These are phyloP conservation scores for Trypanosoma platydactyli DNA, from an alignment of 208 protist genomes.

Conservation along the genomic window DNA sequence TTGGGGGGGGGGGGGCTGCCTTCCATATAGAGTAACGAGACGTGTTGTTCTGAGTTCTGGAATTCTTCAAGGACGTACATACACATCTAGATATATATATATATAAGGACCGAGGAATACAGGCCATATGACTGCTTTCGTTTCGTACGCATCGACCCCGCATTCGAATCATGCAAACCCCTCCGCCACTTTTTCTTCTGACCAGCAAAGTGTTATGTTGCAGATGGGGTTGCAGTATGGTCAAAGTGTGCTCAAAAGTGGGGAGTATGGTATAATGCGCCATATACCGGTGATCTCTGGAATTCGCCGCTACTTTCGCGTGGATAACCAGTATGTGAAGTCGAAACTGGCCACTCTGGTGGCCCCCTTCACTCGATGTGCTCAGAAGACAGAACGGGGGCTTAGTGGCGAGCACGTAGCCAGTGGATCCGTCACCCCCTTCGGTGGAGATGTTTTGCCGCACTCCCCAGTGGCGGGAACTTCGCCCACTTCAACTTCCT, in stretches of 20 bases:
- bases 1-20: background rate
- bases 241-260: slow-evolving; percentile 63
- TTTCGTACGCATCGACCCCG: background rate
- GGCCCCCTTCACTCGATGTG: slow-evolving; percentile 62
- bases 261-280: slow-evolving; percentile 43
- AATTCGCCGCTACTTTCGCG: slow-evolving; percentile 67
- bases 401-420: slow-evolving; percentile 14
- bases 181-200: background rate
- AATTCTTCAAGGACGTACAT: background rate
- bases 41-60: background rate
- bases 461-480: background rate
- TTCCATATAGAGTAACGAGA: background rate
- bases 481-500: slow-evolving; percentile 12
- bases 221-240: slow-evolving; percentile 82
- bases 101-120: background rate
- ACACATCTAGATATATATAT: slow-evolving; percentile 7
- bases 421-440: background rate
- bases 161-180: background rate
- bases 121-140: slow-evolving; percentile 14
- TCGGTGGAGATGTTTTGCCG: slow-evolving; percentile 8
- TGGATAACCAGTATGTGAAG: slow-evolving; percentile 81
- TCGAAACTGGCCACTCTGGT: slow-evolving; percentile 66
- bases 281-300: slow-evolving; percentile 54
- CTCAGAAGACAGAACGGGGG: slow-evolving; percentile 24
- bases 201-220: slow-evolving; percentile 49